Evolutionary conservation across 2,329 filamentous ascomycete genomes (phyloP).

Genomic region (Penicillium sp.): DNA sequence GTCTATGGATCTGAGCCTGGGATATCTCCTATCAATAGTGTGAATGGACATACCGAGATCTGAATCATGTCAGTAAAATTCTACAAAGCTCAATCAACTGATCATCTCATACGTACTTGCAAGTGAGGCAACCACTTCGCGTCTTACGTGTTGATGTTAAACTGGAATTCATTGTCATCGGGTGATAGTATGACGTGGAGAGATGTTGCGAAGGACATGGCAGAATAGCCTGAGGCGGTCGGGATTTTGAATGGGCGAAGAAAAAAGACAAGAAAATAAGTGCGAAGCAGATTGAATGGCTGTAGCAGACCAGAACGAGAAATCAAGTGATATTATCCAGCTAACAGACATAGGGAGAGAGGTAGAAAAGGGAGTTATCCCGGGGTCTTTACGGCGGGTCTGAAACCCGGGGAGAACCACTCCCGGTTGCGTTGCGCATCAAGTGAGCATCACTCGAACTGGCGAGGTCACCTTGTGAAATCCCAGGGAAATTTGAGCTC

Average conservation of each 20-base stretch:
- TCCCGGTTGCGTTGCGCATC: no score
- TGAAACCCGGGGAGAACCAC: no score
- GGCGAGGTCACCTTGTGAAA: no score
- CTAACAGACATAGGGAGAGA: no score
- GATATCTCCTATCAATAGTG: not conserved
- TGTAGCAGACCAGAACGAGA: no score
- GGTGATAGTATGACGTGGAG: not conserved
- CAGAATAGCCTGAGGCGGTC: not conserved
- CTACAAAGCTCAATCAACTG: not conserved
- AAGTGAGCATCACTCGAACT: no score
- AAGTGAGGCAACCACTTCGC: conserved; percentile 5
- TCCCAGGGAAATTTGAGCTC: no score
- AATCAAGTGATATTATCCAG: no score
- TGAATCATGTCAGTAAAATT: not conserved
- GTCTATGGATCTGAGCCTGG: conserved; percentile 1
- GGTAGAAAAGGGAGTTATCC: no score
- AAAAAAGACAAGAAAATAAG: not conserved
- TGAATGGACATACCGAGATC: not conserved
- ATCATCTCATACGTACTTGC: not conserved
- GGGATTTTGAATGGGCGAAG: not conserved
- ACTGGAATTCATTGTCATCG: not conserved
- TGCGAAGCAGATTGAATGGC: no score
- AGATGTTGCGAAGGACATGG: not conserved
- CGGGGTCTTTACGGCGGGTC: no score
- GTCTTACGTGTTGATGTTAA: conserved; percentile 3